Evolutionary conservation across 83 land plant species (phyloP).

Genomic region (Diphasiastrum complanatum): DNA sequence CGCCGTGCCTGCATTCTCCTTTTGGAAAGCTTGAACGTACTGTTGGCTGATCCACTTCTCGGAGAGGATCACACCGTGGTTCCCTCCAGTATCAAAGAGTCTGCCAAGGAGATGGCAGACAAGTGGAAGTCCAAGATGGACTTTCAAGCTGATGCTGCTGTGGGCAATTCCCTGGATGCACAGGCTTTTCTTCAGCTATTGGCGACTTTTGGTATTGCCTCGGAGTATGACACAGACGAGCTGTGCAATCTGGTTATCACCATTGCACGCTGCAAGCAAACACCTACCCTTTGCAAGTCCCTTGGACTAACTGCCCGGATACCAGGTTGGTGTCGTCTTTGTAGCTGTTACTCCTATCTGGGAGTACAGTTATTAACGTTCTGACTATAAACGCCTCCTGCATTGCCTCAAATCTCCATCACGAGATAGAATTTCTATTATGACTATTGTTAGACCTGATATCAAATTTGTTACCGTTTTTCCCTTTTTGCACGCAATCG

Average conservation of each 20-base stretch:
- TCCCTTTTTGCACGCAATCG: no score
- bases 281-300: slow-evolving; percentile 65
- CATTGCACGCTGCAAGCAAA: slow-evolving; percentile 56
- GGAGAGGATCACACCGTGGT: slow-evolving; percentile 8
- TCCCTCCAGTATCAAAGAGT: background rate
- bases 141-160: slow-evolving; percentile 26
- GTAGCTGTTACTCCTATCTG: background rate
- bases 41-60: background rate
- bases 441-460: no score
- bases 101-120: slow-evolving; percentile 8
- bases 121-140: slow-evolving; percentile 16
- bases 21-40: slow-evolving; percentile 1
- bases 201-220: slow-evolving; percentile 51
- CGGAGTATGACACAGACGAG: slow-evolving; percentile 35
- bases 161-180: slow-evolving; percentile 43
- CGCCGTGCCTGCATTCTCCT: slow-evolving; percentile 12
- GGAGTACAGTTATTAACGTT: background rate
- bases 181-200: slow-evolving; percentile 57
- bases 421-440: no score
- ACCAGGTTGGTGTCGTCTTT: slow-evolving; percentile 41
- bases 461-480: no score
- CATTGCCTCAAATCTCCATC: no score
- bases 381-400: background rate
- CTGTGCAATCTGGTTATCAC: slow-evolving; percentile 58
- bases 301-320: slow-evolving; percentile 50